Conservation (phyloP, 257 asterid genomes). For the Leptodermis oblonga region DNA sequence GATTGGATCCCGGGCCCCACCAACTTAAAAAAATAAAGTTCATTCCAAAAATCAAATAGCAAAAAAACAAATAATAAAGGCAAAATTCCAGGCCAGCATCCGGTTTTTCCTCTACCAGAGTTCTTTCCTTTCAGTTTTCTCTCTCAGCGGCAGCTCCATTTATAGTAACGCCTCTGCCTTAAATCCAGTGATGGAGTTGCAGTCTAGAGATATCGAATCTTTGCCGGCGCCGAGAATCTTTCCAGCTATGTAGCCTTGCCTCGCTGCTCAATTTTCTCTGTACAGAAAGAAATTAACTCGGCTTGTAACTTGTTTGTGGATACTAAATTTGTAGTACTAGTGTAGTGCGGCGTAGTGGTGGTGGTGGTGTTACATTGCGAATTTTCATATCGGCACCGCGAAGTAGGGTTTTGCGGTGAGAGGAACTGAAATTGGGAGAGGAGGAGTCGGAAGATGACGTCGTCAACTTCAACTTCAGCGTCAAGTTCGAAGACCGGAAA, state of each 20-base stretch:
- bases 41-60: too few species aligned
- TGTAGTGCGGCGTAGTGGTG: not conserved
- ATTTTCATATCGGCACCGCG: too few species aligned
- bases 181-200: too few species aligned
- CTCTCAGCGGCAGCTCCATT: not conserved
- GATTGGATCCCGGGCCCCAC: too few species aligned
- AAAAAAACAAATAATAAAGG: too few species aligned
- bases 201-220: not conserved
- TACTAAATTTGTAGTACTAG: too few species aligned
- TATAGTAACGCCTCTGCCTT: not conserved
- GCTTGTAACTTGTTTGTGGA: too few species aligned
- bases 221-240: not conserved
- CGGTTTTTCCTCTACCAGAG: not conserved
- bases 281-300: not conserved
- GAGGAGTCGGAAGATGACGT: conserved; percentile 20
- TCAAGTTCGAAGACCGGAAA: conserved; percentile 26
- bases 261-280: not conserved
- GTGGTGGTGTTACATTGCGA: not conserved
- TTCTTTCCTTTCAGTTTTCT: not conserved
- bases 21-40: too few species aligned
- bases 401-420: conserved; percentile 13
- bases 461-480: conserved; percentile 10
- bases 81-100: not conserved
- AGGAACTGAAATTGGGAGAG: not conserved
- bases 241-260: not conserved